A percentile compares a stretch with the other conserved stretches of the same genome.
Evolutionary conservation across 306 rosid species (phyloP).

Genomic region (Vigna trinervia): DNA sequence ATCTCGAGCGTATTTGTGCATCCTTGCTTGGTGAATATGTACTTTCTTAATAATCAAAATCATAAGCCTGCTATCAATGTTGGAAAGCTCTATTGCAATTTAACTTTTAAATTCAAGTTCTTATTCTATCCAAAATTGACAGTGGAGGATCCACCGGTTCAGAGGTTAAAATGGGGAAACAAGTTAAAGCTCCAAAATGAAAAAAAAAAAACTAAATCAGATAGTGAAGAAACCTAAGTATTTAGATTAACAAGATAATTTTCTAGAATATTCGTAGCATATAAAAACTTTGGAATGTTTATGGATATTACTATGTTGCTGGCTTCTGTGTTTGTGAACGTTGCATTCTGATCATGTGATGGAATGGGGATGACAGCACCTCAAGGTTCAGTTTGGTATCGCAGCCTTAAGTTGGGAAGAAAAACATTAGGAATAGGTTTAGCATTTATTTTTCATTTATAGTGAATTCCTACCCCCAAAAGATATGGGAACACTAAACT

Average conservation of each 20-base stretch:
- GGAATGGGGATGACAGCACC: too few relatives aligned
- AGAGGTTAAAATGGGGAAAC: neutral
- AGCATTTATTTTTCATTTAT: neutral
- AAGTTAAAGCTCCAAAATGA: neutral
- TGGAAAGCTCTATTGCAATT: neutral
- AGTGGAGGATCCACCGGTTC: slow-evolving; percentile 2
- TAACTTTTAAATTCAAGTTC: neutral
- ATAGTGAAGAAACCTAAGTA: neutral
- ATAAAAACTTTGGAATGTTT: too few relatives aligned
- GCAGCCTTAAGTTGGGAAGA: neutral
- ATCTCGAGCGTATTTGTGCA: neutral
- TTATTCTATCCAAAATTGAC: slow-evolving; percentile 2
- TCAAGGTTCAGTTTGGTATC: neutral
- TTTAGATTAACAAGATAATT: neutral
- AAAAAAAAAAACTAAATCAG: neutral
- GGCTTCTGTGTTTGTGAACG: neutral
- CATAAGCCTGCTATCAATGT: neutral
- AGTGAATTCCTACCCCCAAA: neutral
- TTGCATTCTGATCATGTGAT: neutral
- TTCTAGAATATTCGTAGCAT: neutral
- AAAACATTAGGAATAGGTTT: too few relatives aligned
- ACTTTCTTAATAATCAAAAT: neutral
- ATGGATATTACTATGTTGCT: too few relatives aligned
- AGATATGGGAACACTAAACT: neutral
- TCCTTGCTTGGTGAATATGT: neutral